Percentiles rank a stretch among this genome's conserved stretches.
Conservation (phyloP, 2,329 filamentous ascomycete species). For the Catunica adiposa region DNA sequence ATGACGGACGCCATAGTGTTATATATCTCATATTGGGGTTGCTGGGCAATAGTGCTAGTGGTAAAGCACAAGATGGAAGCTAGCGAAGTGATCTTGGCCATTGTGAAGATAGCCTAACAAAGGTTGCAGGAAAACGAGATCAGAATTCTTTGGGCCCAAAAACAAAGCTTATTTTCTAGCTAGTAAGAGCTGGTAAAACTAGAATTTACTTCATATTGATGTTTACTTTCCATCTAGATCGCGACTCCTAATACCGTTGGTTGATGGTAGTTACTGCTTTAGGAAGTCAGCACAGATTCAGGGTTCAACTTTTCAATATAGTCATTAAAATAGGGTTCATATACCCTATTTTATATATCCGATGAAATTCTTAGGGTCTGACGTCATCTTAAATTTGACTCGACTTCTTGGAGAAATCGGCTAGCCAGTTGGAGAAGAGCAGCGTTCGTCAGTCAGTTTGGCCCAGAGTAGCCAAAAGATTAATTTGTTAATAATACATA, state of each 20-base stretch:
- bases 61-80: not conserved
- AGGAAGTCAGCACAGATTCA: too few relatives aligned
- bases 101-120: too few relatives aligned
- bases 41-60: not conserved
- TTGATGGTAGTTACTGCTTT: too few relatives aligned
- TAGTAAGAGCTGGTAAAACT: not conserved
- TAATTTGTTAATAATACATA: not conserved
- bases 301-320: too few relatives aligned
- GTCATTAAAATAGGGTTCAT: too few relatives aligned
- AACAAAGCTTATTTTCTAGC: too few relatives aligned
- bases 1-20: slow-evolving; percentile 20
- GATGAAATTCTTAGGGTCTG: not conserved
- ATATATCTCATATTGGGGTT: not conserved
- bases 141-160: not conserved
- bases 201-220: not conserved
- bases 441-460: not conserved
- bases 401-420: not conserved
- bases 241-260: too few relatives aligned
- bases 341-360: too few relatives aligned
- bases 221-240: too few relatives aligned
- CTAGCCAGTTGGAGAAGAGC: not conserved
- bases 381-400: not conserved
- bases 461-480: not conserved
- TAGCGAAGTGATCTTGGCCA: not conserved
- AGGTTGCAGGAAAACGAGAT: too few relatives aligned